phyloP scores from a whole-genome alignment of 306 rosid genomes.

The Glycine tomentella region DNA sequence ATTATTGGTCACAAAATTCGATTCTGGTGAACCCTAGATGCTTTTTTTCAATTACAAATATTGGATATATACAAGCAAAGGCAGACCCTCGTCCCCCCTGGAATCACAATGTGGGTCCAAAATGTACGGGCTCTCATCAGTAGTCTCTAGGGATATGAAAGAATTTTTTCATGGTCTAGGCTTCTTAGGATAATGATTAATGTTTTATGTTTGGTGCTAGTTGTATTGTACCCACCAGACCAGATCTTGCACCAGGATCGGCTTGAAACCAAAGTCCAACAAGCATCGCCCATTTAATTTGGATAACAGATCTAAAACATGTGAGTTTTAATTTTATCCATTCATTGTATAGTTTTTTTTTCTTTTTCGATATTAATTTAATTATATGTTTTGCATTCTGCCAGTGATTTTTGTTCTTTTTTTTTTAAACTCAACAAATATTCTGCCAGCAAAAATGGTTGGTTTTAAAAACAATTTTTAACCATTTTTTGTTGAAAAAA shows the following conservation, averaged over 20 bases:
- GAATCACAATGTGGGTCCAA: conserved; percentile 29
- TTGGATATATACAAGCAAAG: not conserved
- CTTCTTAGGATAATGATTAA: conserved; percentile 37
- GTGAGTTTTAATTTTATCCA: too few relatives aligned
- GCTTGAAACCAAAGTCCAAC: not conserved
- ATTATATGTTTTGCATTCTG: too few relatives aligned
- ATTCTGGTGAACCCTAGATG: conserved; percentile 37
- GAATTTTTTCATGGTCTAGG: conserved; percentile 33
- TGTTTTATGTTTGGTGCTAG: conserved; percentile 33
- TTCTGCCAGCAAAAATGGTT: too few relatives aligned
- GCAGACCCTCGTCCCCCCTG: not conserved
- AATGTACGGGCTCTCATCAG: conserved; percentile 24
- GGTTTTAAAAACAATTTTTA: too few relatives aligned
- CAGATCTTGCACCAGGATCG: conserved; percentile 16
- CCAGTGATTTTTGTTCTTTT: too few relatives aligned
- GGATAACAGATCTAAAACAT: too few relatives aligned
- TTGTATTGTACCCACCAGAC: conserved; percentile 7
- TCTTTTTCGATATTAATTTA: too few relatives aligned
- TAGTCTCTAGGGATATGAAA: conserved; percentile 43
- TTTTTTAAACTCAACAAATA: too few relatives aligned
- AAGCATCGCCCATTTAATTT: not conserved
- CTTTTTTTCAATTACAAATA: conserved; percentile 4
- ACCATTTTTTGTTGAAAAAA: too few relatives aligned
- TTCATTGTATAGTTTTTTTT: too few relatives aligned
- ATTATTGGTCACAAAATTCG: conserved; percentile 42